phyloP scores from a whole-genome alignment of 2,329 filamentous ascomycete genomes.

The Thielaviopsis ethacetica region DNA sequence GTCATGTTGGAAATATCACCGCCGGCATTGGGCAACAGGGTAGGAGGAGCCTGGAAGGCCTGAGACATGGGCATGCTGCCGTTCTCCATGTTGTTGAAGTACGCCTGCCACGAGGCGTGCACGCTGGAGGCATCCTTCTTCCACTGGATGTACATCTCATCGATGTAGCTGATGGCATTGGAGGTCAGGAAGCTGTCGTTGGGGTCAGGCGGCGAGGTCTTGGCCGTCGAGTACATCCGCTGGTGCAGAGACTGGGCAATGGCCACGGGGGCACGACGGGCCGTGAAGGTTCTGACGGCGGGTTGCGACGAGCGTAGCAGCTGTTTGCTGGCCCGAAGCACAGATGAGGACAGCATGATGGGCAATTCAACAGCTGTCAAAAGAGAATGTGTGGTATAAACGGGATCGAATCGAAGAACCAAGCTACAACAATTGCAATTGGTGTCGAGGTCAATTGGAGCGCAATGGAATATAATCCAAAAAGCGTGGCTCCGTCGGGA shows the following conservation, averaged over 20 bases:
- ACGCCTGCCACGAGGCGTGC: slow-evolving; percentile 96
- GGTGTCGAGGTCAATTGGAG: not conserved
- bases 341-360: slow-evolving; percentile 11
- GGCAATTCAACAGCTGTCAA: not conserved
- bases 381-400: not conserved
- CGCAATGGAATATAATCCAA: not conserved
- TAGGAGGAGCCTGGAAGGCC: slow-evolving; percentile 91
- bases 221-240: slow-evolving; percentile 34
- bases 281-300: slow-evolving; percentile 28
- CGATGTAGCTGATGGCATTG: slow-evolving; percentile 96
- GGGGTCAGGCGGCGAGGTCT: slow-evolving; percentile 48
- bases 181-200: slow-evolving; percentile 95
- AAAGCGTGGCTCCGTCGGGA: slow-evolving; percentile 3
- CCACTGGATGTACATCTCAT: slow-evolving; percentile 99
- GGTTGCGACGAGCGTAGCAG: slow-evolving; percentile 35
- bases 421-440: not conserved
- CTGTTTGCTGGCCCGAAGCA: slow-evolving; percentile 37
- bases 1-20: slow-evolving; percentile 61
- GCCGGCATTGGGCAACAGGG: slow-evolving; percentile 66
- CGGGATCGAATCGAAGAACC: not conserved
- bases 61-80: slow-evolving; percentile 96
- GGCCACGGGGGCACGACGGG: slow-evolving; percentile 32
- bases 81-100: slow-evolving; percentile 98
- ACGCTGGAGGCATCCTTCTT: slow-evolving; percentile 85
- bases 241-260: slow-evolving; percentile 25